These are phyloP conservation scores for Cucurbita ficifolia DNA, from an alignment of 306 rosid species.

Conservation along the genomic window DNA sequence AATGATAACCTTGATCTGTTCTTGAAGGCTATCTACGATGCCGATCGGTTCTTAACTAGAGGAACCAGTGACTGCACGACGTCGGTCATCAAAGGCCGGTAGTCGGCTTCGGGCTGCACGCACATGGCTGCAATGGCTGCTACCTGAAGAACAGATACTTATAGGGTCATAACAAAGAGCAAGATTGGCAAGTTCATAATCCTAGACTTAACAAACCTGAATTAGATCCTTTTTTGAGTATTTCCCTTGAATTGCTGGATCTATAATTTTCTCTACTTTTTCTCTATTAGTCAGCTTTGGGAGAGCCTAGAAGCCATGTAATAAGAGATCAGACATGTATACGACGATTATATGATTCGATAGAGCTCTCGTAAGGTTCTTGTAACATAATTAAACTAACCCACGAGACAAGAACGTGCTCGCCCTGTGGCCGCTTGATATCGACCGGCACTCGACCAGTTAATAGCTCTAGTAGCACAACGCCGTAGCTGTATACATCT, in stretches of 20 bases:
- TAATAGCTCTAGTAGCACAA: slow-evolving; percentile 78
- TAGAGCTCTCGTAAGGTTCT: background rate
- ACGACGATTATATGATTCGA: background rate
- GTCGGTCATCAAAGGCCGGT: slow-evolving; percentile 86
- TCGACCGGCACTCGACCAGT: slow-evolving; percentile 92
- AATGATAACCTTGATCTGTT: no score
- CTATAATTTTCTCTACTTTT: slow-evolving; percentile 74
- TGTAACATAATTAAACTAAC: slow-evolving; percentile 27
- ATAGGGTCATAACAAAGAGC: background rate
- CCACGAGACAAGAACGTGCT: slow-evolving; percentile 93
- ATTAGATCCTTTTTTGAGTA: slow-evolving; percentile 80
- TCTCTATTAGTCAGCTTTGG: slow-evolving; percentile 83
- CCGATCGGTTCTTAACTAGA: slow-evolving; percentile 35
- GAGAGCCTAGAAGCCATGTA: slow-evolving; percentile 49
- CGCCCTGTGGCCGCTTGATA: slow-evolving; percentile 63
- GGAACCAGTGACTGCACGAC: slow-evolving; percentile 85
- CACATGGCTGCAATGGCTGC: slow-evolving; percentile 99
- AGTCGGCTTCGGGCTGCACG: slow-evolving; percentile 93
- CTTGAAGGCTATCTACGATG: slow-evolving; percentile 11
- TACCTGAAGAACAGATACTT: slow-evolving; percentile 22
- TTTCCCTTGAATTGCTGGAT: slow-evolving; percentile 60
- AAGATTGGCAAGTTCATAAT: background rate
- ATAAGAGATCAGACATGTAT: background rate
- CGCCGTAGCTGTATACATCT: slow-evolving; percentile 88
- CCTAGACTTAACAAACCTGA: slow-evolving; percentile 37